Percentiles rank a stretch among this genome's conserved stretches.
These are phyloP conservation scores for Ophioceras dolichostomum DNA, from an alignment of 2,329 filamentous ascomycete genomes.

Conservation along the genomic window DNA sequence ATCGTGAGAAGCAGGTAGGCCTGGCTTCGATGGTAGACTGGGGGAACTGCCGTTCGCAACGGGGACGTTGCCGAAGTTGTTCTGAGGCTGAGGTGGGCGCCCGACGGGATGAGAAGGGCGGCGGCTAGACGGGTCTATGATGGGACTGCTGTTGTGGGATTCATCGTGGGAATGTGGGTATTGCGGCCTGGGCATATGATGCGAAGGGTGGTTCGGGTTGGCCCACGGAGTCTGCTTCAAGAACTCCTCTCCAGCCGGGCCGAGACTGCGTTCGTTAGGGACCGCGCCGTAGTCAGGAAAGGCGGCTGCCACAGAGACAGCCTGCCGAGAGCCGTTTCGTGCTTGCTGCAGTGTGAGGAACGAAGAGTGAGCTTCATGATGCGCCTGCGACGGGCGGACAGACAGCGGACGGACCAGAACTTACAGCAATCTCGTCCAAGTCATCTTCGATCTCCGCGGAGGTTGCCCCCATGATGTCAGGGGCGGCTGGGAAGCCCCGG, in stretches of 20 bases:
- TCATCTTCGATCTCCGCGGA: constrained; percentile 72
- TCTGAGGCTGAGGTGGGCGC: no score
- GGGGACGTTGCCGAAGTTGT: no score
- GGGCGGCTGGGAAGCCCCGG: constrained; percentile 92
- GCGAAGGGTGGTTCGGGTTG: constrained; percentile 69
- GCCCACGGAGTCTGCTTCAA: constrained; percentile 66
- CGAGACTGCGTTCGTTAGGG: constrained; percentile 6
- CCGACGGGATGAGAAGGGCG: no score
- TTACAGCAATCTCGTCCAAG: constrained; percentile 77
- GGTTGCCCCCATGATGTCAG: constrained; percentile 63
- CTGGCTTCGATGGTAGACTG: no score
- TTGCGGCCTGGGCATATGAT: constrained; percentile 34
- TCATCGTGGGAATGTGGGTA: background rate
- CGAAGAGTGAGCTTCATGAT: background rate
- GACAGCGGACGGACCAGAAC: constrained; percentile 17
- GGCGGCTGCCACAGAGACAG: background rate
- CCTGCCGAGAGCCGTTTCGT: background rate
- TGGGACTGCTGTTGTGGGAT: constrained; percentile 24
- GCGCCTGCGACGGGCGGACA: background rate
- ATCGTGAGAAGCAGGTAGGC: no score
- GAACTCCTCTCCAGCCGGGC: constrained; percentile 1
- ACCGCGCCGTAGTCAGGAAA: constrained; percentile 3
- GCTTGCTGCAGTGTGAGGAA: constrained; percentile 1
- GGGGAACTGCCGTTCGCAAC: no score
- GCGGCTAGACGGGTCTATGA: no score